Conservation (phyloP, 202 grass and related monocot species). For the Zizania palustris region DNA sequence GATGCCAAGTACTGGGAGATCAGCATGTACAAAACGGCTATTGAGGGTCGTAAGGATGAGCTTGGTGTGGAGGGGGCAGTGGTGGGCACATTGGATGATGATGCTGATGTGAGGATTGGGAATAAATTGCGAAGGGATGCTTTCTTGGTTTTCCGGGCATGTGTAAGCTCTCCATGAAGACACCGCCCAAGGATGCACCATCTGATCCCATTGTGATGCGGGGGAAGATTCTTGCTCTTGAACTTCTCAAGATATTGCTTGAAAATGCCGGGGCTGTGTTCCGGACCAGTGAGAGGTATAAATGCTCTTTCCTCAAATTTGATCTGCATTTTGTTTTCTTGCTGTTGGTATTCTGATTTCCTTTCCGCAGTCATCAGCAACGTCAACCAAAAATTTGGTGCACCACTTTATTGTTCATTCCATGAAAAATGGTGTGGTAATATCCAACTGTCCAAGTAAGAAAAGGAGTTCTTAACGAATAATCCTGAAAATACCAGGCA, state of each 20-base stretch:
- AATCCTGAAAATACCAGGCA: constrained; percentile 6
- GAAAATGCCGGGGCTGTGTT: constrained; percentile 99
- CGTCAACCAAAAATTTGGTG: neutral
- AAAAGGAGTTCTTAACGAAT: neutral
- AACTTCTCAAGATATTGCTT: constrained; percentile 97
- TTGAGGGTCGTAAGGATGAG: constrained; percentile 97
- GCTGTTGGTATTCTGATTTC: constrained; percentile 16
- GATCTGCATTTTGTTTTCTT: constrained; percentile 6
- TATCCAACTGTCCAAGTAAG: constrained; percentile 6
- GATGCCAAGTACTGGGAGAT: constrained; percentile 99
- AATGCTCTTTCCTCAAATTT: constrained; percentile 35
- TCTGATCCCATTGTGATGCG: constrained; percentile 84
- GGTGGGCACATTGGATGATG: constrained; percentile 68
- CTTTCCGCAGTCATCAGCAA: neutral
- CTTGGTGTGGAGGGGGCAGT: constrained; percentile 76
- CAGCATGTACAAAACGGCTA: constrained; percentile 96
- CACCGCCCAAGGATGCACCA: constrained; percentile 82
- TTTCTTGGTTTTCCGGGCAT: constrained; percentile 89
- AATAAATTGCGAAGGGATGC: constrained; percentile 93
- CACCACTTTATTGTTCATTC: constrained; percentile 30
- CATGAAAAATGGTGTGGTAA: constrained; percentile 19
- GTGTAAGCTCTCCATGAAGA: constrained; percentile 99
- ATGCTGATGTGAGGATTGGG: constrained; percentile 87
- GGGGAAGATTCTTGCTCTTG: constrained; percentile 93
- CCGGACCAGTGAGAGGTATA: constrained; percentile 93